These are phyloP conservation scores for Cutaneotrichosporon cyanovorans DNA, from an alignment of 1,284 basidiomycete species.

Conservation along the genomic window DNA sequence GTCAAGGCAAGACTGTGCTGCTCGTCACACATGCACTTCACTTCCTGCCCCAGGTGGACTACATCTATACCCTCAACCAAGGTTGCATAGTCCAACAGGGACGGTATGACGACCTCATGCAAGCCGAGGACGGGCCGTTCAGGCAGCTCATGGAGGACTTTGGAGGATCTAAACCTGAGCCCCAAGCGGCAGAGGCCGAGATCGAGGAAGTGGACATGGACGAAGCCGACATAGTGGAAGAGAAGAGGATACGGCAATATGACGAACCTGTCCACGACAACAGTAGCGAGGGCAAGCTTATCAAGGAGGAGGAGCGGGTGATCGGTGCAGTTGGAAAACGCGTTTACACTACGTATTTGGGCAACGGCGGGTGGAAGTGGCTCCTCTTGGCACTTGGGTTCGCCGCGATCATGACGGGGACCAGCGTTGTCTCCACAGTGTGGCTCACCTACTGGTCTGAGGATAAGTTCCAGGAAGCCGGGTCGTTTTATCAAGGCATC, in stretches of 20 bases:
- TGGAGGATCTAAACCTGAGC: conserved; percentile 49
- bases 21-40: conserved; percentile 53
- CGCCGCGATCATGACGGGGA: conserved; percentile 59
- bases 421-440: conserved; percentile 44
- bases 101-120: conserved; percentile 57
- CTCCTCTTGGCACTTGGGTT: conserved; percentile 55
- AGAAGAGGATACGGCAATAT: conserved; percentile 13
- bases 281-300: too few relatives aligned
- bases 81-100: conserved; percentile 59
- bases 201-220: conserved; percentile 21
- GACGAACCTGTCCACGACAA: too few relatives aligned
- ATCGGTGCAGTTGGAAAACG: conserved; percentile 58
- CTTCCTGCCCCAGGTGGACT: conserved; percentile 31
- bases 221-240: not conserved
- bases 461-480: conserved; percentile 37
- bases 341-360: conserved; percentile 63
- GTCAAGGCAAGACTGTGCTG: conserved; percentile 62
- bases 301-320: conserved; percentile 50
- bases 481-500: conserved; percentile 61
- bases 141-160: conserved; percentile 59
- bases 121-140: conserved; percentile 53
- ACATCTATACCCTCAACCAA: conserved; percentile 48
- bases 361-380: conserved; percentile 56
- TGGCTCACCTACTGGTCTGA: conserved; percentile 67
- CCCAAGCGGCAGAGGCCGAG: conserved; percentile 44